Conservation (phyloP, 257 asterid species). For the Solanum megistacrolobum region DNA sequence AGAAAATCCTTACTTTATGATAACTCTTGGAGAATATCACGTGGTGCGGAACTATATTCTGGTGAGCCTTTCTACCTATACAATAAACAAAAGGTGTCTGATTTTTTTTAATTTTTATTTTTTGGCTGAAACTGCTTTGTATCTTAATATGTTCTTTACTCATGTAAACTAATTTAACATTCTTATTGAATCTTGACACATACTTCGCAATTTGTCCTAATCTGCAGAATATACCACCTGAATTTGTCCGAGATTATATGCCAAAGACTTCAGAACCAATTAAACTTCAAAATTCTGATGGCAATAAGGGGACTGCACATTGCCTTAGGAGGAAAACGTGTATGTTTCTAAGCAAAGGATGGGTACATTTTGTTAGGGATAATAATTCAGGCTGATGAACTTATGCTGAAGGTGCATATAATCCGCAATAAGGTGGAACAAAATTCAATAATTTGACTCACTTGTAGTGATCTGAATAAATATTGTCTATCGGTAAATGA, state of each 20-base stretch:
- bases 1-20: not conserved
- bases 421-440: not conserved
- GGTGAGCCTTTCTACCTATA: slow-evolving; percentile 8
- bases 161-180: not conserved
- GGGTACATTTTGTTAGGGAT: not conserved
- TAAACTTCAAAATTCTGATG: slow-evolving; percentile 5
- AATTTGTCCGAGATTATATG: not conserved
- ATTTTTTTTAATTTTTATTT: too few relatives aligned
- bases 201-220: not conserved
- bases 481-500: not conserved
- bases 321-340: not conserved
- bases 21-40: not conserved
- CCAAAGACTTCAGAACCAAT: not conserved
- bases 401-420: not conserved
- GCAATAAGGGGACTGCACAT: not conserved
- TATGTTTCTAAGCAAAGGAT: not conserved
- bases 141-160: not conserved
- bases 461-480: not conserved
- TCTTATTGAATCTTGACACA: not conserved
- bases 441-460: not conserved
- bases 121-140: not conserved
- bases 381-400: not conserved
- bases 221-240: slow-evolving; percentile 1
- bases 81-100: not conserved
- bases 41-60: not conserved